These are phyloP conservation scores for Aspergillus aculeatus DNA, from an alignment of 2,329 filamentous ascomycete species.

Conservation along the genomic window DNA sequence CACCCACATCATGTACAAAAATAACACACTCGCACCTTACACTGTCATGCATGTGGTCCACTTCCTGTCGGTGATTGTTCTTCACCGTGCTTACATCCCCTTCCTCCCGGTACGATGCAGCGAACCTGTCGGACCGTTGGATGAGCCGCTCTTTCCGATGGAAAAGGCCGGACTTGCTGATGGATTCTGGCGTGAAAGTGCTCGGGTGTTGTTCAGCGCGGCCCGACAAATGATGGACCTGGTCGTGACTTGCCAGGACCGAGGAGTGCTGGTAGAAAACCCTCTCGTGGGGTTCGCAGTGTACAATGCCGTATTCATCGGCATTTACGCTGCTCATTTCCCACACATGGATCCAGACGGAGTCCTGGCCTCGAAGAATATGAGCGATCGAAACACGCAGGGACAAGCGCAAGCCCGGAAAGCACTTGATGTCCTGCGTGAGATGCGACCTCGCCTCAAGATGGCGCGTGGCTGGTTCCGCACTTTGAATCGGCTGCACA, in stretches of 20 bases:
- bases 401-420: slow-evolving; percentile 38
- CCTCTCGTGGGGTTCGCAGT: slow-evolving; percentile 56
- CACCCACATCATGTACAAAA: slow-evolving; percentile 53
- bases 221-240: slow-evolving; percentile 56
- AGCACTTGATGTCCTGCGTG: slow-evolving; percentile 39
- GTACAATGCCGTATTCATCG: slow-evolving; percentile 54
- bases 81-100: slow-evolving; percentile 57
- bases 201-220: slow-evolving; percentile 51
- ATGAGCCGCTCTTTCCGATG: slow-evolving; percentile 48
- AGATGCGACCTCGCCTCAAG: slow-evolving; percentile 41
- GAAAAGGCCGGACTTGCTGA: slow-evolving; percentile 45
- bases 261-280: slow-evolving; percentile 53
- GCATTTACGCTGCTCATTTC: slow-evolving; percentile 55
- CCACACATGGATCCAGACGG: slow-evolving; percentile 56
- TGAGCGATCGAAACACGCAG: slow-evolving; percentile 27
- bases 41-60: slow-evolving; percentile 56
- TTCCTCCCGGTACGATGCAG: slow-evolving; percentile 52
- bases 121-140: slow-evolving; percentile 54
- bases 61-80: slow-evolving; percentile 54
- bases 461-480: slow-evolving; percentile 46
- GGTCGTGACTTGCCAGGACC: slow-evolving; percentile 51
- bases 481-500: slow-evolving; percentile 43
- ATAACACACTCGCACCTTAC: slow-evolving; percentile 53
- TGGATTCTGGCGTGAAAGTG: slow-evolving; percentile 55
- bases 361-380: slow-evolving; percentile 41